Evolutionary conservation across 169 alveolate species (phyloP).

Genomic region (Plasmodium malariae): DNA sequence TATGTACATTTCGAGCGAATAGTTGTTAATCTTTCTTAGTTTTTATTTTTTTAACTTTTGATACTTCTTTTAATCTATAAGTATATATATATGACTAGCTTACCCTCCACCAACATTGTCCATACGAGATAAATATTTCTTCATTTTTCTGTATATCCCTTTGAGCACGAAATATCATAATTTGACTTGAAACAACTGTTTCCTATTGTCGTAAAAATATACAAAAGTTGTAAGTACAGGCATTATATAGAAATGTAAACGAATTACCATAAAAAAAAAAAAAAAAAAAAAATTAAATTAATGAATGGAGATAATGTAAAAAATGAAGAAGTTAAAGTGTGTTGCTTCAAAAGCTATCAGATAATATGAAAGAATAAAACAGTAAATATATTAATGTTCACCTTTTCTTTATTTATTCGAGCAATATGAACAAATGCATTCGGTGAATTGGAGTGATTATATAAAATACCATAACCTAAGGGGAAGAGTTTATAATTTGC

Average conservation of each 20-base stretch:
- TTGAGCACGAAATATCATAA: constrained; percentile 47
- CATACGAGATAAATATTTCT: constrained; percentile 63
- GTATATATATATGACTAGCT: neutral
- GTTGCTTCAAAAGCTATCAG: no score
- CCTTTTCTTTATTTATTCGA: constrained; percentile 12
- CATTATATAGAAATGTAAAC: neutral
- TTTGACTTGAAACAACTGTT: constrained; percentile 17
- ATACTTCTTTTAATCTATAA: neutral
- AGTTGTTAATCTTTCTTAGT: neutral
- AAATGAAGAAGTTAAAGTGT: no score
- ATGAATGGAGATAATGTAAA: no score
- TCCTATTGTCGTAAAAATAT: no score
- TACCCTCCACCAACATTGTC: constrained; percentile 68
- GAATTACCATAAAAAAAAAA: no score
- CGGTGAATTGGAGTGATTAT: constrained; percentile 55
- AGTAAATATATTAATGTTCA: neutral
- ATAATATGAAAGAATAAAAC: no score
- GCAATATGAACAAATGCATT: constrained; percentile 60
- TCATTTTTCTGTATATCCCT: constrained; percentile 28
- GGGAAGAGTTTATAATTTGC: constrained; percentile 41
- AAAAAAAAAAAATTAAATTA: neutral
- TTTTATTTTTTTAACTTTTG: constrained; percentile 1
- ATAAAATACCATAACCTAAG: constrained; percentile 67
- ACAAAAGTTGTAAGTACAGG: neutral
- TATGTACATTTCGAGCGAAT: neutral